A percentile compares a stretch with the other conserved stretches of the same genome.
phyloP scores from a whole-genome alignment of 1,284 basidiomycete species.

The Takashimella koratensis region DNA sequence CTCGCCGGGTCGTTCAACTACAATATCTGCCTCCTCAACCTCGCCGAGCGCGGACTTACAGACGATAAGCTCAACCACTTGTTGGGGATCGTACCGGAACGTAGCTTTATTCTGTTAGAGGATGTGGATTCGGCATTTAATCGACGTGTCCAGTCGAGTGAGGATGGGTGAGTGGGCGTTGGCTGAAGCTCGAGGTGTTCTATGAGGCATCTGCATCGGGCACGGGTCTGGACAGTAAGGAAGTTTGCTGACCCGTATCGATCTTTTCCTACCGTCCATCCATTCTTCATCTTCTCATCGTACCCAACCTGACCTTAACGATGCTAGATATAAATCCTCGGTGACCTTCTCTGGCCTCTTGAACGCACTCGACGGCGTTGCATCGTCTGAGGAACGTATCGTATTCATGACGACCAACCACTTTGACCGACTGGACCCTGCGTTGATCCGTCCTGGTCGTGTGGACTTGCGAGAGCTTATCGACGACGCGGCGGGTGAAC shows the following conservation, averaged over 20 bases:
- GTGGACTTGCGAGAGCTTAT: constrained; percentile 84
- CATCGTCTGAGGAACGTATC: constrained; percentile 93
- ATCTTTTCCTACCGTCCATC: too few species aligned
- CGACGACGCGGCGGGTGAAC: constrained; percentile 79
- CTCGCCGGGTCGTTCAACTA: constrained; percentile 87
- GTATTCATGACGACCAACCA: constrained; percentile 99
- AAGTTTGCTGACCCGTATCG: too few species aligned
- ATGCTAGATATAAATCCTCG: constrained; percentile 75
- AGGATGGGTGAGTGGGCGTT: constrained; percentile 72
- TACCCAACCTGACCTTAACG: background rate
- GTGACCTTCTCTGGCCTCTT: constrained; percentile 97
- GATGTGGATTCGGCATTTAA: constrained; percentile 99
- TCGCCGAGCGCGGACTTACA: constrained; percentile 91
- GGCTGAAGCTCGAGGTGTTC: too few species aligned
- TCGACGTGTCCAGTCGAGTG: constrained; percentile 78
- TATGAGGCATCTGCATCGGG: too few species aligned
- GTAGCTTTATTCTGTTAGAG: constrained; percentile 89
- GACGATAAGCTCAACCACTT: constrained; percentile 97
- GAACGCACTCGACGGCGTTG: constrained; percentile 96
- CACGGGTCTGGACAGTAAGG: too few species aligned
- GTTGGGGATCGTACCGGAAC: constrained; percentile 86
- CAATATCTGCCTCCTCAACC: constrained; percentile 93
- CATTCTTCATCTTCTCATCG: background rate
- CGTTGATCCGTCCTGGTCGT: constrained; percentile 89
- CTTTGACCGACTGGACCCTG: constrained; percentile 60